Base-by-base conservation (phyloP, 306 rosid species). In the Castanea mollissima region DNA sequence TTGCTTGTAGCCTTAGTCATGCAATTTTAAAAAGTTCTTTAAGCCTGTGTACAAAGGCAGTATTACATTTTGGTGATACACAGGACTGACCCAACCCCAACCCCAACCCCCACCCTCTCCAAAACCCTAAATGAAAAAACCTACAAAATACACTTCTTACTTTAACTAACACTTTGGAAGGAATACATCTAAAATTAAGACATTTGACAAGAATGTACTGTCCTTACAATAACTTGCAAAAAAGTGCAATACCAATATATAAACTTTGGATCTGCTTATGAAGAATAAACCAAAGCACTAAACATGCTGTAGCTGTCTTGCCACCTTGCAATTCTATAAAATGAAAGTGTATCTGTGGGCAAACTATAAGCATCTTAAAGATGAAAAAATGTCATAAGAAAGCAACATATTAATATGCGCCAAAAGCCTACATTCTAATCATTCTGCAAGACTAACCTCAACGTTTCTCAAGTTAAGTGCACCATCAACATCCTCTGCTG, bases 391-490 rank as follows among this genome's bases (percentile, higher is more conserved):
- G 15, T 32, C 51, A 32, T 8, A 67, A 5, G 51, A 67, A 67
- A 18, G 71, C 25, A 34, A 67, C 23, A 18, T 5, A 67, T 18
- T 32, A 9, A 67, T 32, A 19, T 29, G 49, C 1, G 6, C 44
- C n/a, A 32, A 34, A 31, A 67, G 51, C 51, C 12, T 32, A 34
- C n/a, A 19, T 32, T 67, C 71, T 29, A 67, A 34, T 67, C 49
- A 34, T n/a, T 6, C 16, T 67, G 71, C 51, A 67, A 59, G 20
- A 77, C 81, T 86, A 71, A 91, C 99, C 93, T 94, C 97, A 35
- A 94, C 87, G 64, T 92, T 90, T 81, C 95, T 90, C 79, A 94
- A 87, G 64, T 91, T 89, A 78, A 94, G 95, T 34, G 99, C 99
- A 76, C 88, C 73, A 87, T 94, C 99, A 19, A 92, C 97, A 80